Percentiles rank a stretch among this genome's conserved stretches.
These are phyloP conservation scores for barrel medic (Medicago truncatula) DNA, from an alignment of 306 rosid genomes.

Conservation along the genomic window DNA sequence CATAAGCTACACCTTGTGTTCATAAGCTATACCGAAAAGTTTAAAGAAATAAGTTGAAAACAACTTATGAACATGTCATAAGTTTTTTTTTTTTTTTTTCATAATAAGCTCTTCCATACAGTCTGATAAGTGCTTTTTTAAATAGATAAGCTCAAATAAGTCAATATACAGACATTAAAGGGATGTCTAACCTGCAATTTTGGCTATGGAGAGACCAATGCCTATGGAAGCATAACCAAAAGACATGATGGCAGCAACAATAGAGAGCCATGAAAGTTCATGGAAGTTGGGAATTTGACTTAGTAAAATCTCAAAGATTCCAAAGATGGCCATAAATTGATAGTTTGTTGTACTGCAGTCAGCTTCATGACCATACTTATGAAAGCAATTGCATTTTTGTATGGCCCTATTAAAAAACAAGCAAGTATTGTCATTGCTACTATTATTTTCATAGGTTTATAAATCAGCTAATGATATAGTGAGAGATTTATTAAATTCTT, in stretches of 20 bases:
- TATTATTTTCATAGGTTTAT: background rate
- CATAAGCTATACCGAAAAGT: too few relatives aligned
- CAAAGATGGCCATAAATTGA: conserved; percentile 46
- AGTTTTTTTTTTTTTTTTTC: background rate
- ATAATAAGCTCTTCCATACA: background rate
- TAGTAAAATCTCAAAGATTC: conserved; percentile 34
- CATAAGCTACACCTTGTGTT: too few relatives aligned
- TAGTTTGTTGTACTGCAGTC: conserved; percentile 33
- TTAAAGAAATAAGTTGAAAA: too few relatives aligned
- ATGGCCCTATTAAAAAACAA: conserved; percentile 46
- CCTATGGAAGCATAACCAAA: conserved; percentile 49
- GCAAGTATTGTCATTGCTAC: background rate
- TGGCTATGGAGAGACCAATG: conserved; percentile 54
- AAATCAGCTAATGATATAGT: background rate
- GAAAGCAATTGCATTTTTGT: conserved; percentile 49
- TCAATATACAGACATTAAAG: background rate
- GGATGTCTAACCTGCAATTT: conserved; percentile 46
- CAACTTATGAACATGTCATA: too few relatives aligned
- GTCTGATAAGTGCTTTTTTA: background rate
- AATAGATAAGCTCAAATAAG: background rate
- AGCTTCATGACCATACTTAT: conserved; percentile 39
- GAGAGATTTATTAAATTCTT: conserved; percentile 34
- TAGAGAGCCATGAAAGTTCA: conserved; percentile 51
- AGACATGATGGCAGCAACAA: conserved; percentile 54
- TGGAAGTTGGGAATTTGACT: conserved; percentile 55